Conservation (phyloP, 345 rosid genomes). For the Erysimum cheiranthoides region DNA sequence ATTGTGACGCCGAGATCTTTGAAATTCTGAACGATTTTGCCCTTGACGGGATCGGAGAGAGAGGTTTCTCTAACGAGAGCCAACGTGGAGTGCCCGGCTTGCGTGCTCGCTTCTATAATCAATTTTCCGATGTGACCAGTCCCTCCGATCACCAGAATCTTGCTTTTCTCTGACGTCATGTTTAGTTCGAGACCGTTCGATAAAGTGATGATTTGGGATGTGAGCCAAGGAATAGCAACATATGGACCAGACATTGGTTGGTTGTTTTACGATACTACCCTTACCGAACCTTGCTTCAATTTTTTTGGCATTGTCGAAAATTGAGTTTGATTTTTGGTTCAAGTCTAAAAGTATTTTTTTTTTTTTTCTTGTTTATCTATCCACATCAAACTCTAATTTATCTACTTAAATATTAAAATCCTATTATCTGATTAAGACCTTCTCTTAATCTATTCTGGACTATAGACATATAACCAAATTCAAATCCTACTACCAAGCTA, state of each 20-base stretch:
- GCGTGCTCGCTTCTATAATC: slow-evolving; percentile 65
- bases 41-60: slow-evolving; percentile 61
- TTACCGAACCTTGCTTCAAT: background rate
- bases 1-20: slow-evolving; percentile 63
- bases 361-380: background rate
- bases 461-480: too few species aligned
- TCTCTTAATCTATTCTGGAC: too few species aligned
- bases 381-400: too few species aligned
- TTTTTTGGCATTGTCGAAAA: too few species aligned
- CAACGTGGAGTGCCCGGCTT: slow-evolving; percentile 65
- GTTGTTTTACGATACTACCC: slow-evolving; percentile 18
- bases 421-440: too few species aligned
- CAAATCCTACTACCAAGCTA: background rate
- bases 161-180: slow-evolving; percentile 58
- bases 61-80: slow-evolving; percentile 64
- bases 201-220: background rate
- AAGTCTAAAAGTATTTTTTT: too few species aligned
- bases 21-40: slow-evolving; percentile 57
- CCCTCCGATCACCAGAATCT: slow-evolving; percentile 70
- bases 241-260: slow-evolving; percentile 7
- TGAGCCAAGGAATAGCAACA: background rate
- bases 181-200: background rate
- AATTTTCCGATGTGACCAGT: slow-evolving; percentile 81
- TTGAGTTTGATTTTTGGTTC: background rate
- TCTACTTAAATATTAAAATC: too few species aligned